phyloP scores from a whole-genome alignment of 805 yeast genomes.

The Saccharomycodes ludwigii region DNA sequence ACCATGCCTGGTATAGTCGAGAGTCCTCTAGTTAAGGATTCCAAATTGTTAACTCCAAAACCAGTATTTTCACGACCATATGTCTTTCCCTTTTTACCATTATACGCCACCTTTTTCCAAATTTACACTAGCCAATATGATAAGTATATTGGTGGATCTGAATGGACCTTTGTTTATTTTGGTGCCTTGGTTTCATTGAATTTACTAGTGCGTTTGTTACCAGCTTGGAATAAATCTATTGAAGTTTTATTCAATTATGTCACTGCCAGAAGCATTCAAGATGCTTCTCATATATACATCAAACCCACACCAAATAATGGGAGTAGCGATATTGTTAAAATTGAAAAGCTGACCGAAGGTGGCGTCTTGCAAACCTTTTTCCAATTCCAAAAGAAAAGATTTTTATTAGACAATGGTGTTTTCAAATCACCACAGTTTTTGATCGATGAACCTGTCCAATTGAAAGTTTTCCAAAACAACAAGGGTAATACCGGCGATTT shows the following conservation, averaged over 20 bases:
- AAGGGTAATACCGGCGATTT: slow-evolving; percentile 47
- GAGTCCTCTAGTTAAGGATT: slow-evolving; percentile 57
- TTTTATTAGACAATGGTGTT: slow-evolving; percentile 47
- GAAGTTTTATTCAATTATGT: slow-evolving; percentile 58
- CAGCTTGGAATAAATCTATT: slow-evolving; percentile 81
- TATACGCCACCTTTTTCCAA: slow-evolving; percentile 64
- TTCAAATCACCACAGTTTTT: slow-evolving; percentile 75
- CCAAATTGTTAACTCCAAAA: slow-evolving; percentile 66
- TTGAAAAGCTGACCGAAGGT: slow-evolving; percentile 41
- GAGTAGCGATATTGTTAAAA: slow-evolving; percentile 61
- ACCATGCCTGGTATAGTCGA: no score
- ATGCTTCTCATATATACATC: slow-evolving; percentile 64
- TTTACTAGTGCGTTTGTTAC: slow-evolving; percentile 70
- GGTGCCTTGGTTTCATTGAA: slow-evolving; percentile 66
- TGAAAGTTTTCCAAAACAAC: slow-evolving; percentile 42
- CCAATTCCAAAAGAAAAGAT: slow-evolving; percentile 84
- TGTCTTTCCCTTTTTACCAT: slow-evolving; percentile 65
- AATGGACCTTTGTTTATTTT: slow-evolving; percentile 89
- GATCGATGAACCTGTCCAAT: slow-evolving; percentile 44
- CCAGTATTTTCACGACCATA: slow-evolving; percentile 54
- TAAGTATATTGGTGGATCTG: slow-evolving; percentile 70
- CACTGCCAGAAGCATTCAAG: slow-evolving; percentile 36
- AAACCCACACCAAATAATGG: slow-evolving; percentile 82
- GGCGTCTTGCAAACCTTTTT: slow-evolving; percentile 59
- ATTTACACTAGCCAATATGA: slow-evolving; percentile 64